Evolutionary conservation across 2,329 filamentous ascomycete genomes (phyloP).

Genomic region (Elsinoe perseae): DNA sequence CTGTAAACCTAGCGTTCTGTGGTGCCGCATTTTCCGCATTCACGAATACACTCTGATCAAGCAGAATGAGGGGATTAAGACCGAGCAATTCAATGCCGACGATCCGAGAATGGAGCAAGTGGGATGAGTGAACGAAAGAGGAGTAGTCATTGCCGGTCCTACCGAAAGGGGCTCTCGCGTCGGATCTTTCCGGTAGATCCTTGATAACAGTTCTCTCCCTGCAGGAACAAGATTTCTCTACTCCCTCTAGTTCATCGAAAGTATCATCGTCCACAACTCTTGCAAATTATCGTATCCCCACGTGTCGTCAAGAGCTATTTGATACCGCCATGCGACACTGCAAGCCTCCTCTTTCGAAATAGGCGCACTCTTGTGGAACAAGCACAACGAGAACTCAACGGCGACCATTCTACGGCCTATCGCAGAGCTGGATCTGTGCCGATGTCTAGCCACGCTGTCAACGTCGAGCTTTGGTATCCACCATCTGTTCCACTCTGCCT

Average conservation of each 20-base stretch:
- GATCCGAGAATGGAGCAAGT: constrained; percentile 5
- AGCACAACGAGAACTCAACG: constrained; percentile 2
- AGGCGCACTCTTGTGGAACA: constrained; percentile 1
- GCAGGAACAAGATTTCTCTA: background rate
- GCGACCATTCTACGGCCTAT: constrained; percentile 6
- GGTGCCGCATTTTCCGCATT: constrained; percentile 9
- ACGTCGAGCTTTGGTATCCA: background rate
- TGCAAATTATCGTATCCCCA: constrained; percentile 2
- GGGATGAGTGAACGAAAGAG: constrained; percentile 1
- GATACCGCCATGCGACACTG: background rate
- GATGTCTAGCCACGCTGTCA: constrained; percentile 1
- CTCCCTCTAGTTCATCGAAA: background rate
- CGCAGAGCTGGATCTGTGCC: background rate
- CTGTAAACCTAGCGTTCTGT: background rate
- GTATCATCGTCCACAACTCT: background rate
- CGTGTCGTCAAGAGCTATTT: background rate
- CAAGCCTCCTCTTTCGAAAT: background rate
- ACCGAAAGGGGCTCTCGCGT: background rate
- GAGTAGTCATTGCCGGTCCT: constrained; percentile 2
- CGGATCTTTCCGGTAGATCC: background rate
- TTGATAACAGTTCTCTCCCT: background rate
- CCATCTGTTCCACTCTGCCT: background rate
- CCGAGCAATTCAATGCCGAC: background rate
- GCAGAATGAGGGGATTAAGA: background rate
- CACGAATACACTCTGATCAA: background rate